Base-by-base conservation (phyloP, 129 eudicot genomes). In the Pseudognaphalium luteoalbum region DNA sequence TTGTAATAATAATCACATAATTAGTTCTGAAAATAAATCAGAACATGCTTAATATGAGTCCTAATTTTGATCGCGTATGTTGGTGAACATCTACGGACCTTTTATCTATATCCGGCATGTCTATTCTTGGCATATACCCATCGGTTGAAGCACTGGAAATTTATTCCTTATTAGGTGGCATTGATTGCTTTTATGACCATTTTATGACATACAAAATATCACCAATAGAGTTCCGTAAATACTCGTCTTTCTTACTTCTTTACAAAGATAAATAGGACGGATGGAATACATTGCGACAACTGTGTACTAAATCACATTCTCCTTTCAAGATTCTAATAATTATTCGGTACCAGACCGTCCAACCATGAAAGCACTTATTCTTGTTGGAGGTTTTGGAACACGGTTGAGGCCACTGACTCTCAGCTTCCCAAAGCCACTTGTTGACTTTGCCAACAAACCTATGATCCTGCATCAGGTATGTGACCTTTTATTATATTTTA, bases 331-430 rank as follows among this genome's bases (percentile, higher is more conserved):
- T 51, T 72, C 68, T 64, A 30, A 63, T 72, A 71, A 44, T 79
- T 62, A 22, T 66, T 56, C 66, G 5, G 22, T 62, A 15, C 44
- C 44, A 91, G 75, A 75, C 51, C 77, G 28, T 68, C 67, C 62
- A 76, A 86, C 72, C 79, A 89, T 93, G 98, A 93, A 93, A 88
- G 98, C 98, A 21, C 87, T 93, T 41, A 90, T 93, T 82, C 98
- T 93, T 78, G 97, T 93, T 87, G 98, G 98, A 74, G 98, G 98
- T 0, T 88, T 90, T 69, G 98, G 98, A 42, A 93, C 98, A 8
- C 88, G 97, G 54, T 81, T 93, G 92, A 90, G 97, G 85, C 97
- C 94, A 6, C 77, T 88, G 83, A 91, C 92, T 25, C 85, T 88
- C 16, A 91, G 92, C 57, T 59, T 88, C 37, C 97, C 97, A 50